Evolutionary conservation across 2,329 filamentous ascomycete genomes (phyloP), one percentile per base, ranked within the genome.

Genomic region (Colletotrichum sp.): DNA sequence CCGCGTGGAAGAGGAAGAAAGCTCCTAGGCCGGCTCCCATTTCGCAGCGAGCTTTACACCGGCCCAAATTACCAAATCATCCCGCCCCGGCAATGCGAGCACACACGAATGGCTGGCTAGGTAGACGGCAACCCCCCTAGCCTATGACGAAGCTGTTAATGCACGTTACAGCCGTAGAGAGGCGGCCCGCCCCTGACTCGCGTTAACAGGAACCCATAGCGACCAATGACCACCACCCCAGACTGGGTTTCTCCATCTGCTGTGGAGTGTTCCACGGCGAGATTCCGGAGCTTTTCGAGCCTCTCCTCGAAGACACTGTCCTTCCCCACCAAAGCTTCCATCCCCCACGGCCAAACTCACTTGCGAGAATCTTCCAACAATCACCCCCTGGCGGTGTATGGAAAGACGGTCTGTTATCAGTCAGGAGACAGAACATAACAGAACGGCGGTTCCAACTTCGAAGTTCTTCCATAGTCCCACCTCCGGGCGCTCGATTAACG

Each of bases 331-430:
- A 15, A 39, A 15, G 15, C n/a, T n/a, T 32, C 24, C 60, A 21
- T n/a, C 30, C 36, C 68, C 72, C 72, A 75, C 61, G 68, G 36
- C 52, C 55, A 59, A 52, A 24, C 32, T 30, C 32, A 59, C n/a
- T 59, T 73, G 73, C 64, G 69, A 75, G 69, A 73, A 73, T 75
- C 73, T 72, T 72, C 69, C 39, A 57, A 72, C n/a, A n/a, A 39
- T 21, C 61, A 67, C 71, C 63, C 67, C 72, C 55, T 21, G 32
- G 43, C 52, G 28, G 26, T 60, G 60, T 18, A 34, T 30, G 32
- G 59, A 74, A 64, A n/a, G 8, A 30, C 32, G n/a, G 61, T 13
- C n/a, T 39, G 21, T 36, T 32, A 57, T 34, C 65, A 28, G 57
- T 57, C 21, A 24, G n/a, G 10, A 28, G 43, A 21, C 16, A 64